phyloP scores from a whole-genome alignment of 176 grass and related monocot genomes.

The Cocos nucifera region DNA sequence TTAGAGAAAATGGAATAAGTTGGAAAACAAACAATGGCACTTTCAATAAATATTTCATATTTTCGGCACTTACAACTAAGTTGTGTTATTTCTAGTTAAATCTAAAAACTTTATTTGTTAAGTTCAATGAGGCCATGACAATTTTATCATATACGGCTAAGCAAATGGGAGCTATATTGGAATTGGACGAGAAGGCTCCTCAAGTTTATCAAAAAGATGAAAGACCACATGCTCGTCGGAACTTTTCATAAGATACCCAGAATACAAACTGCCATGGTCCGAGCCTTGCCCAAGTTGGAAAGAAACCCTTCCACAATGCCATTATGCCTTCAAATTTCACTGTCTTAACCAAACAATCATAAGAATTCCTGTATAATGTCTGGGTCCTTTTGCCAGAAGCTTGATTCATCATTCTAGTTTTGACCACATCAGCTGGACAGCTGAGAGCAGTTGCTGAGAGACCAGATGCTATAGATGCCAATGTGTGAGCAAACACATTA shows the following conservation, averaged over 20 bases:
- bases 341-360: constrained; percentile 70
- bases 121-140: too few relatives aligned
- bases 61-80: too few relatives aligned
- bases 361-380: constrained; percentile 60
- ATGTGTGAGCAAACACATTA: constrained; percentile 56
- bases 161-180: too few relatives aligned
- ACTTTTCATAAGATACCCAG: constrained; percentile 80
- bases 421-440: constrained; percentile 77
- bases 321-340: constrained; percentile 38
- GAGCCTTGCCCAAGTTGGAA: constrained; percentile 77
- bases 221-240: constrained; percentile 51
- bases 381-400: constrained; percentile 19
- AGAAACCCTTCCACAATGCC: constrained; percentile 84
- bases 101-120: too few relatives aligned
- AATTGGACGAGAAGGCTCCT: too few relatives aligned
- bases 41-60: too few relatives aligned
- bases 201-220: constrained; percentile 51
- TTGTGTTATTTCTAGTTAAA: too few relatives aligned
- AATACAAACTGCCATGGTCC: constrained; percentile 92
- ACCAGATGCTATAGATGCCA: constrained; percentile 63
- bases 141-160: too few relatives aligned
- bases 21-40: too few relatives aligned
- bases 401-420: constrained; percentile 91
- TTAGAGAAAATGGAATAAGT: too few relatives aligned
- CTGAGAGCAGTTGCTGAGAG: constrained; percentile 50